A percentile compares a stretch with the other conserved stretches of the same genome.
These are phyloP conservation scores for Coccomyxa subellipsoidea DNA, from an alignment of 163 green algal genomes.

Conservation along the genomic window DNA sequence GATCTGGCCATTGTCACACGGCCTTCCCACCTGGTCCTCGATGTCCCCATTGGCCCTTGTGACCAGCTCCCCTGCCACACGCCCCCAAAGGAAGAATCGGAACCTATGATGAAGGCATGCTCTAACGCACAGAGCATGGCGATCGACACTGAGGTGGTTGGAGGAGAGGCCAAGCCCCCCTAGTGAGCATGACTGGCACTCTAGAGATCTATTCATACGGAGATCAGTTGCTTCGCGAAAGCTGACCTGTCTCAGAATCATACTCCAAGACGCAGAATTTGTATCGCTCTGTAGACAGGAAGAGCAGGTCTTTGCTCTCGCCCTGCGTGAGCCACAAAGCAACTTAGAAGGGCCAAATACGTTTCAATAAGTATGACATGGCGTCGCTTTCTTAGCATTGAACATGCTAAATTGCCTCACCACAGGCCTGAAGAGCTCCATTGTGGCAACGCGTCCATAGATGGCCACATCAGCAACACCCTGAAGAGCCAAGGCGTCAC, in stretches of 20 bases:
- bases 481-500: conserved; percentile 40
- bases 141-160: too few species aligned
- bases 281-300: conserved; percentile 88
- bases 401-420: too few species aligned
- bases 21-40: conserved; percentile 75
- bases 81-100: neutral
- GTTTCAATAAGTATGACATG: neutral
- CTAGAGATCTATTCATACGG: neutral
- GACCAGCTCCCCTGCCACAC: conserved; percentile 64
- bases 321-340: conserved; percentile 46
- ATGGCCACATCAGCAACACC: conserved; percentile 86
- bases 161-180: too few species aligned
- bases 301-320: conserved; percentile 73
- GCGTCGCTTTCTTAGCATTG: neutral
- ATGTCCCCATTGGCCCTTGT: conserved; percentile 82
- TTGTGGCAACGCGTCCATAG: conserved; percentile 84
- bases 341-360: neutral
- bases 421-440: conserved; percentile 84
- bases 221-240: neutral
- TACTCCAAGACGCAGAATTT: conserved; percentile 90
- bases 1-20: conserved; percentile 79
- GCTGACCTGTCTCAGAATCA: conserved; percentile 47
- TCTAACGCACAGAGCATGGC: too few species aligned
- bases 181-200: too few species aligned
- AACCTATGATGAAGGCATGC: neutral